Evolutionary conservation across 768 basidiomycete species (phyloP).

Genomic region (Hemileccinum rubropunctum): DNA sequence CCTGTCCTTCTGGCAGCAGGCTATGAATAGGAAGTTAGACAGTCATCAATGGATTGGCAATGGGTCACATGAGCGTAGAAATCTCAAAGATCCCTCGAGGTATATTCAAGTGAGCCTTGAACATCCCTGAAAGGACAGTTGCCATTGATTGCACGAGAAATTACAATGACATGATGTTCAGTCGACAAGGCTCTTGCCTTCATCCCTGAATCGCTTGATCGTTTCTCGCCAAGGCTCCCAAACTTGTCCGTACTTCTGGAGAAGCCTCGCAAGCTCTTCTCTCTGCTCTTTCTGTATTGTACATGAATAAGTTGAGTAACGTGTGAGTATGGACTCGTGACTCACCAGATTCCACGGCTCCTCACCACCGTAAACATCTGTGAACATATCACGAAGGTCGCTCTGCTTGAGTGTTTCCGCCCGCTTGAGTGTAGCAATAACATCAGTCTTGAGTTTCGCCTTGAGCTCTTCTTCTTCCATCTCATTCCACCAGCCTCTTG

Average conservation of each 20-base stretch:
- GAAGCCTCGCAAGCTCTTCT: constrained; percentile 65
- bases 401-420: constrained; percentile 69
- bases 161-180: constrained; percentile 7
- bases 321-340: constrained; percentile 6
- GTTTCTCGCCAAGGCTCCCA: constrained; percentile 89
- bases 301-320: background rate
- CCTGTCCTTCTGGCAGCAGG: no score
- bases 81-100: no score
- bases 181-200: constrained; percentile 56
- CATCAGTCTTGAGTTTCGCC: constrained; percentile 62
- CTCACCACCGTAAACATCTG: constrained; percentile 84
- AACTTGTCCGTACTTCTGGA: constrained; percentile 82
- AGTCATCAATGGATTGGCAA: no score
- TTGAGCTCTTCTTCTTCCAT: constrained; percentile 73
- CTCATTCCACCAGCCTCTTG: constrained; percentile 80
- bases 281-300: constrained; percentile 71
- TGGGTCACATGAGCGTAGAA: no score
- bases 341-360: constrained; percentile 83
- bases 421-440: constrained; percentile 73
- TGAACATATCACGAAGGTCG: constrained; percentile 78
- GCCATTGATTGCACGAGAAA: constrained; percentile 3
- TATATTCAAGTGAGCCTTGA: no score
- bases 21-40: no score
- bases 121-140: no score
- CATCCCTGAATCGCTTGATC: constrained; percentile 69